Evolutionary conservation across 257 asterid genomes (phyloP), one percentile per base, ranked within the genome.

Genomic region (Solanum pinnatisectum): DNA sequence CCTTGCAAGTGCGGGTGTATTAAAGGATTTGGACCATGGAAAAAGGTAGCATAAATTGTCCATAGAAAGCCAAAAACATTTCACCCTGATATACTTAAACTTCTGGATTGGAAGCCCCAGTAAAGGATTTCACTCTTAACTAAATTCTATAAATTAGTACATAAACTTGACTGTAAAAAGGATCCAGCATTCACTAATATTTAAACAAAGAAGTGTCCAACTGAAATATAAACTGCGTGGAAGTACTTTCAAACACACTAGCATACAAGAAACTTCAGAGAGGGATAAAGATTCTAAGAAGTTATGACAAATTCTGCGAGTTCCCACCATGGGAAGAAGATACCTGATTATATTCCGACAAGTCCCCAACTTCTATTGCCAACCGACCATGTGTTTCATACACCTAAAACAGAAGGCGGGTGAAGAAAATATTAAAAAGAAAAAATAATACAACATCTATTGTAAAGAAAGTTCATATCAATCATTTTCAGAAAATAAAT

Each of bases 351-450:
- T 88, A 95, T 93, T 97, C 99, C 36, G 98, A 90, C 94, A 97
- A 90, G 90, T 97, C 99, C 78, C 98, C 99, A 90, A 87, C 92
- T 94, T 96, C 99, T 83, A 97, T 96, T 35, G 99, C 98, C 88
- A 94, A 89, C 87, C 99, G 97, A 90, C 98, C 99, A 93, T 96
- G 99, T 90, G 98, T 95, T 93, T 97, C 99, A 88, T 97, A 97
- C 25, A 97, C 99, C 99, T 97, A 91, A 84, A 92, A 92, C 84
- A 87, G 90, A 88, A 87, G 72, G 84, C 78, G 59, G 88, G 65
- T 32, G 70, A 49, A 52, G 70, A 49, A 82, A 44, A 49, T 30
- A 81, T 49, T 46, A 49, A 49, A 4, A 82, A 82, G n/a, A 30
- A 67, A 82, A 20, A 49, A 7, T 16, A 32, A 82, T 82, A 10